Conservation (phyloP, 805 yeast genomes). For the Saccharomycopsis fibuligera region DNA sequence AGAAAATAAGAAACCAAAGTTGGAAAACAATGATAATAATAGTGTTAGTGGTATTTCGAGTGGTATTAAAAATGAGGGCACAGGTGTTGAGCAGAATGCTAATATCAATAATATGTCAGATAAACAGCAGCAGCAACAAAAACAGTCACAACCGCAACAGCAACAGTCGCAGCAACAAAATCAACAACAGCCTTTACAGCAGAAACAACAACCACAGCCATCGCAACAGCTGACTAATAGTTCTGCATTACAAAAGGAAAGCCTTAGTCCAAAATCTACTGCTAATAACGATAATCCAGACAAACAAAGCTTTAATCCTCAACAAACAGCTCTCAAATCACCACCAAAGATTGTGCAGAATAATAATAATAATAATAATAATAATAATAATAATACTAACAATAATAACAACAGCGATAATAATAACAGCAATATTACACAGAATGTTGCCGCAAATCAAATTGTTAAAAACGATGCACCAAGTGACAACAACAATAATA, state of each 20-base stretch:
- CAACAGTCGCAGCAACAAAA: not conserved
- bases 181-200: not conserved
- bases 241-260: too few species aligned
- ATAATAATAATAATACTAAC: too few species aligned
- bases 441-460: too few species aligned
- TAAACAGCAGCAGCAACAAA: not conserved
- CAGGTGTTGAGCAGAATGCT: not conserved
- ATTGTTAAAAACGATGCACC: too few species aligned
- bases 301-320: not conserved
- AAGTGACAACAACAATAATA: too few species aligned
- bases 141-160: not conserved
- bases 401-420: constrained; percentile 21
- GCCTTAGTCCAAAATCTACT: not conserved
- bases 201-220: not conserved
- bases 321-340: not conserved
- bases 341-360: constrained; percentile 3
- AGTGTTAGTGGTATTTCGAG: not conserved
- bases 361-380: too few species aligned
- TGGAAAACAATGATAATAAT: not conserved
- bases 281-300: not conserved
- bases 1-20: too few species aligned
- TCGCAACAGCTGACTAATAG: not conserved
- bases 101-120: not conserved
- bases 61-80: not conserved
- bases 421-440: too few species aligned